Conservation (phyloP, 306 rosid species). For the Arachis hypogaea region DNA sequence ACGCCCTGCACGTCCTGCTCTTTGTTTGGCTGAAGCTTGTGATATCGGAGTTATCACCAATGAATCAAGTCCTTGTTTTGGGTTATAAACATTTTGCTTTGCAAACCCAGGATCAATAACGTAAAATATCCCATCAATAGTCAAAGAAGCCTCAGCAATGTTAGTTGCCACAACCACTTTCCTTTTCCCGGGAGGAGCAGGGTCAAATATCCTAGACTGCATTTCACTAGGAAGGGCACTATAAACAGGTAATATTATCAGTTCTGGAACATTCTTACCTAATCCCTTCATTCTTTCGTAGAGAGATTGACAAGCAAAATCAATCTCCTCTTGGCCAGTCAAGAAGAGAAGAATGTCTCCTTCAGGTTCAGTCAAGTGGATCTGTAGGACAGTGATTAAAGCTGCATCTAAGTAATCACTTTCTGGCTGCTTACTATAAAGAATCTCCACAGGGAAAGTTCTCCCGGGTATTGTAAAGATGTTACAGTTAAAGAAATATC, state of each 20-base stretch:
- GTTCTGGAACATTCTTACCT: slow-evolving; percentile 47
- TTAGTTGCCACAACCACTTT: too few relatives aligned
- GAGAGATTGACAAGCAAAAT: slow-evolving; percentile 83
- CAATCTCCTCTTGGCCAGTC: slow-evolving; percentile 96
- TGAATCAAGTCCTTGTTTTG: slow-evolving; percentile 74
- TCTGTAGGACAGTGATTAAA: slow-evolving; percentile 75
- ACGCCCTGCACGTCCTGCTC: slow-evolving; percentile 90
- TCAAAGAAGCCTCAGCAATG: too few relatives aligned
- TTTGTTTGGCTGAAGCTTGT: slow-evolving; percentile 88
- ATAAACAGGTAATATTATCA: too few relatives aligned
- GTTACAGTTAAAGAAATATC: slow-evolving; percentile 77
- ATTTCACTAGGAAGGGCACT: too few relatives aligned
- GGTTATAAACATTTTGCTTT: too few relatives aligned
- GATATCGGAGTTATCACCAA: slow-evolving; percentile 85
- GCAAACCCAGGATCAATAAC: too few relatives aligned
- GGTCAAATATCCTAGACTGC: too few relatives aligned
- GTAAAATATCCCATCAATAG: too few relatives aligned
- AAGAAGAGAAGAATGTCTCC: slow-evolving; percentile 90
- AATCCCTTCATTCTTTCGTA: slow-evolving; percentile 85
- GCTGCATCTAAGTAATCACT: slow-evolving; percentile 83
- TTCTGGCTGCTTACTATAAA: slow-evolving; percentile 83
- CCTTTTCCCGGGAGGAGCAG: too few relatives aligned
- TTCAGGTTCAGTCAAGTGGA: slow-evolving; percentile 89
- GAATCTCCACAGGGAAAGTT: slow-evolving; percentile 81
- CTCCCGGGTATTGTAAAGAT: slow-evolving; percentile 88